Conservation (phyloP, 1,139 yeast species). For the Geotrichum europaeum region DNA sequence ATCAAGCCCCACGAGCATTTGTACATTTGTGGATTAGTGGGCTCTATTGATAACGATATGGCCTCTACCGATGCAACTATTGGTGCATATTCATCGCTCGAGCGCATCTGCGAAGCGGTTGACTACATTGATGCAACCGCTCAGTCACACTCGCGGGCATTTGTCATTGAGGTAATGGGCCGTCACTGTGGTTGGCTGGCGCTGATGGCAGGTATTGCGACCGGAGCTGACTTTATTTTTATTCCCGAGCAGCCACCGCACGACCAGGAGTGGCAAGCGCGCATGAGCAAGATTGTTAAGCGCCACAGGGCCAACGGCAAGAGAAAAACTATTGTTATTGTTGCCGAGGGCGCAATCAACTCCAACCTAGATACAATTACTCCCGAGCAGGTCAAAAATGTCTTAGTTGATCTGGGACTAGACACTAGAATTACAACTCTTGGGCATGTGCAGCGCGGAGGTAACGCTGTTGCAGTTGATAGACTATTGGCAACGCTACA, state of each 20-base stretch:
- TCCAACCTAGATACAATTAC: slow-evolving; percentile 74
- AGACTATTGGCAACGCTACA: slow-evolving; percentile 87
- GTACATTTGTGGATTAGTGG: slow-evolving; percentile 91
- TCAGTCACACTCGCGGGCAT: slow-evolving; percentile 92
- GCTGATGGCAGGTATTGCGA: slow-evolving; percentile 90
- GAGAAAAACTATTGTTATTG: slow-evolving; percentile 90
- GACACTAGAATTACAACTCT: slow-evolving; percentile 93
- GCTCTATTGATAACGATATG: slow-evolving; percentile 97
- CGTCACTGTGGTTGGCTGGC: slow-evolving; percentile 99
- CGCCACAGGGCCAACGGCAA: slow-evolving; percentile 84
- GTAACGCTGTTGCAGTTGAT: slow-evolving; percentile 92
- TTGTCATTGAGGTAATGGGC: slow-evolving; percentile 98
- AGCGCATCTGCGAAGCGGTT: slow-evolving; percentile 86
- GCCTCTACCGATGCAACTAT: slow-evolving; percentile 93
- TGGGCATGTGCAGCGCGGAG: slow-evolving; percentile 98
- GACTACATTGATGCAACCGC: slow-evolving; percentile 98
- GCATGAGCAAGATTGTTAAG: slow-evolving; percentile 51
- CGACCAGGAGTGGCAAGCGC: slow-evolving; percentile 63
- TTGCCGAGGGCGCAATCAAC: slow-evolving; percentile 96
- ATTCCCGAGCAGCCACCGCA: slow-evolving; percentile 86
- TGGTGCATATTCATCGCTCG: slow-evolving; percentile 92
- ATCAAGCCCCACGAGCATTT: slow-evolving; percentile 59
- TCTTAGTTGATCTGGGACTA: slow-evolving; percentile 72
- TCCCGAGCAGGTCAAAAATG: slow-evolving; percentile 71
- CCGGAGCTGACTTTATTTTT: slow-evolving; percentile 90